Evolutionary conservation across 139 green algal genomes (phyloP).

Genomic region (Yamagishiella unicocca): DNA sequence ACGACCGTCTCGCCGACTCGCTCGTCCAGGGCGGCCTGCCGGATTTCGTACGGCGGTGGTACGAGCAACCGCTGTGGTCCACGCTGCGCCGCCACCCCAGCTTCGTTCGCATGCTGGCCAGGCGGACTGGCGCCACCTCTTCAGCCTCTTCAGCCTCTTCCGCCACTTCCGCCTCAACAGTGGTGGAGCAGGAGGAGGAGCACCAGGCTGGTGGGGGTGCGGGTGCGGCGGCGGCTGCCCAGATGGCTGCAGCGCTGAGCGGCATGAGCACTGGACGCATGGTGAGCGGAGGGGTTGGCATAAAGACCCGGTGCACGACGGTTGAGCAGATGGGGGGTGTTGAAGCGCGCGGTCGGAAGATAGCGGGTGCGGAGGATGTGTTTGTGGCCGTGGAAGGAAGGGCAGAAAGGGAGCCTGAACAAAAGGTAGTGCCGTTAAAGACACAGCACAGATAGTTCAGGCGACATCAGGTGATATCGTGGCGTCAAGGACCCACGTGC

Average conservation of each 20-base stretch:
- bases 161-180: not conserved
- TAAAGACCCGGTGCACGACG: too few species aligned
- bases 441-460: too few species aligned
- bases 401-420: too few species aligned
- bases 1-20: slow-evolving; percentile 64
- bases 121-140: not conserved
- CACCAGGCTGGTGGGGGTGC: not conserved
- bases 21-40: slow-evolving; percentile 57
- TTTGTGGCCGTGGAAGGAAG: too few species aligned
- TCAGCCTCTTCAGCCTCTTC: not conserved
- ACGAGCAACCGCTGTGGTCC: slow-evolving; percentile 78
- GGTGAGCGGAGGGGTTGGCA: slow-evolving; percentile 32
- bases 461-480: too few species aligned
- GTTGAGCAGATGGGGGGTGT: too few species aligned
- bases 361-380: not conserved
- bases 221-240: not conserved
- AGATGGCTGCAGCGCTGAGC: slow-evolving; percentile 59
- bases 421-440: too few species aligned
- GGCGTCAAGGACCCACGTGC: too few species aligned
- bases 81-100: slow-evolving; percentile 61
- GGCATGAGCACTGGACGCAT: slow-evolving; percentile 73
- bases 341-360: too few species aligned
- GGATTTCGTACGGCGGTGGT: slow-evolving; percentile 83
- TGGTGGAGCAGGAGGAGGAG: not conserved
- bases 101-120: slow-evolving; percentile 60